Evolutionary conservation across 257 asterid species (phyloP).

Genomic region (Leptodermis oblonga): DNA sequence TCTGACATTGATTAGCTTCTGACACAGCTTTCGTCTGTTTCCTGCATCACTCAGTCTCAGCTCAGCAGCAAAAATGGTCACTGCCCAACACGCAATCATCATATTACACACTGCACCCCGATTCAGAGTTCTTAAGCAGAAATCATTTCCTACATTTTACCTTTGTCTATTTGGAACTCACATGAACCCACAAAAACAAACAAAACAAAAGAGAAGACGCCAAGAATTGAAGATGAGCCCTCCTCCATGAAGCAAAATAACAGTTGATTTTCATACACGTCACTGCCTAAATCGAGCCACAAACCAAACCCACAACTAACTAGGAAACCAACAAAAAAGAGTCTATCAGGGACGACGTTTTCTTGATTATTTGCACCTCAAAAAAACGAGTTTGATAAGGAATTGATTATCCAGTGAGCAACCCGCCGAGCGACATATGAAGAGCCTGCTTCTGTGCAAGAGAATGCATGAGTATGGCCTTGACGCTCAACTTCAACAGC

Average conservation of each 20-base stretch:
- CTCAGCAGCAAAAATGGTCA: not conserved
- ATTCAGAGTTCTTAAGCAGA: not conserved
- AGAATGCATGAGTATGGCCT: slow-evolving; percentile 76
- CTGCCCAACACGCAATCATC: not conserved
- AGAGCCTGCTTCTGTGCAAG: slow-evolving; percentile 79
- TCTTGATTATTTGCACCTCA: slow-evolving; percentile 6
- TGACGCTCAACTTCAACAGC: slow-evolving; percentile 45
- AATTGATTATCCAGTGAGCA: slow-evolving; percentile 43
- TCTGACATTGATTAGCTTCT: not conserved
- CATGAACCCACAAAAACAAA: not conserved
- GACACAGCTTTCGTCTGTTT: slow-evolving; percentile 4
- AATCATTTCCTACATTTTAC: slow-evolving; percentile 1
- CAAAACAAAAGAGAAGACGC: too few species aligned
- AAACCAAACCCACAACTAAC: not conserved
- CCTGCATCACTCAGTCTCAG: too few species aligned
- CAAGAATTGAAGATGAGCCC: too few species aligned
- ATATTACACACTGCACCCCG: not conserved
- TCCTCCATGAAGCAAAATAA: not conserved
- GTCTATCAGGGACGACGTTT: not conserved
- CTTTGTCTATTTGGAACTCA: not conserved
- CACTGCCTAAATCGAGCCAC: not conserved
- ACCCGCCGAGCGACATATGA: slow-evolving; percentile 70
- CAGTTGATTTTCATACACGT: not conserved
- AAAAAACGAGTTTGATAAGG: slow-evolving; percentile 3
- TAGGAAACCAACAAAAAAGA: not conserved